phyloP scores from a whole-genome alignment of 352 stramenopile species.

The Phytopythium kandeliae region DNA sequence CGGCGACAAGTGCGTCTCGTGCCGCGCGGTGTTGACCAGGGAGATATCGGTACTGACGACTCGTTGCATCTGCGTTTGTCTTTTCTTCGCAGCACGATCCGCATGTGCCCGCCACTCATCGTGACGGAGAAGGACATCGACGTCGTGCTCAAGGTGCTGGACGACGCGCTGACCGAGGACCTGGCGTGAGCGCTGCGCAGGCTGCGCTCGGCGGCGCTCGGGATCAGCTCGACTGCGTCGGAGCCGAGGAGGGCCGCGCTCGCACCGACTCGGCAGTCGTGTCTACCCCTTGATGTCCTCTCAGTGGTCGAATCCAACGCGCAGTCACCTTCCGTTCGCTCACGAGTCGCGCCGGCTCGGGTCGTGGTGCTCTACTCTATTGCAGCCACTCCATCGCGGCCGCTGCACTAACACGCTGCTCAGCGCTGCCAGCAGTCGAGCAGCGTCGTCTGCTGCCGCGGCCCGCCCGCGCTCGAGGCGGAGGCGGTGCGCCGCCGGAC shows the following conservation, averaged over 20 bases:
- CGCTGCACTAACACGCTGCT: no score
- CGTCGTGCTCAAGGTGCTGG: constrained; percentile 56
- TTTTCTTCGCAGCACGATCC: constrained; percentile 44
- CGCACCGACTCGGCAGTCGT: no score
- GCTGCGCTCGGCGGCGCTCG: neutral
- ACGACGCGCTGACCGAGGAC: constrained; percentile 54
- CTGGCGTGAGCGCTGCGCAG: constrained; percentile 25
- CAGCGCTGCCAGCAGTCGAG: constrained; percentile 35
- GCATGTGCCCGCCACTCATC: constrained; percentile 77
- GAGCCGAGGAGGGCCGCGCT: no score
- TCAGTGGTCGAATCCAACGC: no score
- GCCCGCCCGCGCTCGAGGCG: neutral
- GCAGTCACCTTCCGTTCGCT: no score
- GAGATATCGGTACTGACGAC: constrained; percentile 6
- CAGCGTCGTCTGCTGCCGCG: constrained; percentile 19
- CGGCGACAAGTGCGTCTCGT: constrained; percentile 62
- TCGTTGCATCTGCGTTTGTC: constrained; percentile 8
- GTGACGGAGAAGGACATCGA: constrained; percentile 81
- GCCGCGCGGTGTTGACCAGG: no score
- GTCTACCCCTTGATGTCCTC: no score
- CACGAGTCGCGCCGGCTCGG: no score
- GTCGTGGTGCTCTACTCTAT: no score
- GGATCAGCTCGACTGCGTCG: no score
- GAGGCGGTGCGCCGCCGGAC: neutral
- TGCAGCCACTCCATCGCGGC: no score